Conservation (phyloP, 257 asterid species). For the Solanum rostratum region DNA sequence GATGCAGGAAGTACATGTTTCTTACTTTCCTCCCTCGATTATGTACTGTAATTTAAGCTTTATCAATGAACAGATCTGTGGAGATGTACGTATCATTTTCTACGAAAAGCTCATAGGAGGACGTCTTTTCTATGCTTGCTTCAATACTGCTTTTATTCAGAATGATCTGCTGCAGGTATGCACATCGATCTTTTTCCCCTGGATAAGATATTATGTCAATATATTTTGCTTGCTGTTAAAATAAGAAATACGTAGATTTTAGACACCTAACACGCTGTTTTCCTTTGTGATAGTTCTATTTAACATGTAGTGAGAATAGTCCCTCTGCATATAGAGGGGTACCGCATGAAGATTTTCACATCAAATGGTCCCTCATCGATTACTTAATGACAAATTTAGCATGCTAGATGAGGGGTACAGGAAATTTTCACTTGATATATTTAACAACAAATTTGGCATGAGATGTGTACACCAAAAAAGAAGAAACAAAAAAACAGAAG, state of each 20-base stretch:
- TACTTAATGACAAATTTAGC: not conserved
- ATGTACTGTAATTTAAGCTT: not conserved
- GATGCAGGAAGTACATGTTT: not conserved
- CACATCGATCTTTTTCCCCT: not conserved
- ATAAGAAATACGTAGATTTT: not conserved
- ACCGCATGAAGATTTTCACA: not conserved
- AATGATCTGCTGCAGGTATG: conserved; percentile 59
- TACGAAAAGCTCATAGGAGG: conserved; percentile 68
- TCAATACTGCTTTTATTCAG: conserved; percentile 65
- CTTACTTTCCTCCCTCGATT: not conserved
- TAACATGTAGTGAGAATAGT: not conserved
- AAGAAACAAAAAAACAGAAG: not conserved
- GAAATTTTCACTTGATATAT: not conserved
- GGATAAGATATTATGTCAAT: not conserved
- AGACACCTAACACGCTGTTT: not conserved
- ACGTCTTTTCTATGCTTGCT: conserved; percentile 67
- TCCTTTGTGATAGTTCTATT: not conserved
- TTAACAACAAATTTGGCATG: not conserved
- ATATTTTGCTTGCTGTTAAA: not conserved
- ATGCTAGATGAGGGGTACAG: not conserved
- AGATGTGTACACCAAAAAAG: not conserved
- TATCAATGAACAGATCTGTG: conserved; percentile 25
- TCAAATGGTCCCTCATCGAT: not conserved
- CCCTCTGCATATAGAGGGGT: not conserved
- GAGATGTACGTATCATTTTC: conserved; percentile 64